Evolutionary conservation across 2,329 filamentous ascomycete species (phyloP).

Genomic region (Sarocladium kiliense): DNA sequence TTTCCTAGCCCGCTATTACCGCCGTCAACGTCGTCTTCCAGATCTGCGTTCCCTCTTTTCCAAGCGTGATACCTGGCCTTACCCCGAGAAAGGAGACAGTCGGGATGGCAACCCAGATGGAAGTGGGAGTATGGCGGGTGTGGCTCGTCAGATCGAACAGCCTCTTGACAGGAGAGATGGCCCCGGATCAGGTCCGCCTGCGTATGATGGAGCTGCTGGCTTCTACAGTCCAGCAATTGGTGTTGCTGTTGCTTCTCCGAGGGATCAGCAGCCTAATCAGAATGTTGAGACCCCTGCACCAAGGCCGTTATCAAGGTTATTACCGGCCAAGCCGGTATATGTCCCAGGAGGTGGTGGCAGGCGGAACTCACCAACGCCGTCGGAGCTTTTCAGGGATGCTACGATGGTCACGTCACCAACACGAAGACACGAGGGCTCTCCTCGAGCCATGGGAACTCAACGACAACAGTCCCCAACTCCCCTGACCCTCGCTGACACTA

Average conservation of each 20-base stretch:
- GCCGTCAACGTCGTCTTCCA: constrained; percentile 20
- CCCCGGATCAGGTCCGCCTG: not conserved
- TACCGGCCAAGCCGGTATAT: constrained; percentile 38
- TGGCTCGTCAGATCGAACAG: constrained; percentile 3
- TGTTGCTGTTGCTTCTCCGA: constrained; percentile 35
- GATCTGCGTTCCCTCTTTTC: constrained; percentile 21
- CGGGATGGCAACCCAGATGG: not conserved
- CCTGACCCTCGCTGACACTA: constrained; percentile 1
- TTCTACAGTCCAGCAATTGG: constrained; percentile 30
- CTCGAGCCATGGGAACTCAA: not conserved
- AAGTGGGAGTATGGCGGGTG: constrained; percentile 2
- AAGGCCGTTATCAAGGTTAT: constrained; percentile 33
- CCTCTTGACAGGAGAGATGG: not conserved
- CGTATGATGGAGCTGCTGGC: not conserved
- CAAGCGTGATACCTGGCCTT: constrained; percentile 31
- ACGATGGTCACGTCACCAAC: not conserved
- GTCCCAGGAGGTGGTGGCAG: not conserved
- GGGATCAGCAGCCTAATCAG: constrained; percentile 10
- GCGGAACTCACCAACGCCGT: not conserved
- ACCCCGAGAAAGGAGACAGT: constrained; percentile 10
- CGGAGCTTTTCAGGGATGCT: not conserved
- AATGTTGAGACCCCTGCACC: constrained; percentile 15
- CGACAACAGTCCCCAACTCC: not conserved
- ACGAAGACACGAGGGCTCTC: not conserved
- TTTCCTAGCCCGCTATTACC: constrained; percentile 34